Evolutionary conservation across 352 stramenopile genomes (phyloP), one percentile per base, ranked within the genome.

Genomic region (Globisporangium ultimum): DNA sequence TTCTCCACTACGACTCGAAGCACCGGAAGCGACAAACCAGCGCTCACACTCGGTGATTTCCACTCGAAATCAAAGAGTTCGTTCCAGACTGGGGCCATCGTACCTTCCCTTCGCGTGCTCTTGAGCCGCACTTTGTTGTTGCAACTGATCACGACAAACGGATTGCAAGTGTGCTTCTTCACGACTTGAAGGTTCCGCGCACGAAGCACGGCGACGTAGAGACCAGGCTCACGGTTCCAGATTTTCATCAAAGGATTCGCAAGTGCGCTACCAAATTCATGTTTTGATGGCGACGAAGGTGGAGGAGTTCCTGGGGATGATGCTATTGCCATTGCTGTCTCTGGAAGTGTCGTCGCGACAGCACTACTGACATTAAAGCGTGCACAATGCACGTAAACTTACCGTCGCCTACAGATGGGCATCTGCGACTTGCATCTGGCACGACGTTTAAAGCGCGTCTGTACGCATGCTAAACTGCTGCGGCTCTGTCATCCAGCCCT

Each of bases 1-100:
- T 87, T 91, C 46, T 89, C 78, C 17, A 91, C 48, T 15, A 74
- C 66, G 36, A 91, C 50, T 6, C 76, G 74, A 0, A 88, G 58
- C 0, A 57, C 51, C 0, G 58, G 57, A 2, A 62, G n/a, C 11
- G 72, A 62, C 1, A 51, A 28, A 28, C 24, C 24, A 28, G 24
- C 24, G 24, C 24, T 28, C 24, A 28, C 24, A 5, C 24, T 63
- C 2, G 59, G 48, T 28, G 57, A 50, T 41, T 62, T 50, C 78
- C 74, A 87, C 51, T 87, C 82, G 61, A 91, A 91, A 58, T 91
- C 82, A 28, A 91, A 89, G 2, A 89, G 52, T 42, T 91, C 82
- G 59, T 91, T 89, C 82, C 82, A 91, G 22, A 87, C 74, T 0
- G 82, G 82, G 1, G 73, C 61, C 21, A 83, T 81, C 15, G 76